phyloP scores from a whole-genome alignment of 2,329 filamentous ascomycete genomes.

The Penicillium sp. region DNA sequence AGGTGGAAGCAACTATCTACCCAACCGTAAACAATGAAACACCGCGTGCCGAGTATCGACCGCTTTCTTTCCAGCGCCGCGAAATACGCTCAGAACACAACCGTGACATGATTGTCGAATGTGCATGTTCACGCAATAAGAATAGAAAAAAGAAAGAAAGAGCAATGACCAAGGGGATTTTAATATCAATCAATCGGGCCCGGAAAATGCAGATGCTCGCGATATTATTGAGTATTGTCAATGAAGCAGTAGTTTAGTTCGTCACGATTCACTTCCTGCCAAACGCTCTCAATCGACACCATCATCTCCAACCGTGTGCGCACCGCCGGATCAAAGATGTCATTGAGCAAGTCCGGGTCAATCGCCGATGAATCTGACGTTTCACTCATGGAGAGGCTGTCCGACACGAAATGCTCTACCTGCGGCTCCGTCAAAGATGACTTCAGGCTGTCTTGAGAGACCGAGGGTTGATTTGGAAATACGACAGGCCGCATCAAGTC shows the following conservation, averaged over 20 bases:
- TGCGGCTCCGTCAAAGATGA: neutral
- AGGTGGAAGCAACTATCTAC: neutral
- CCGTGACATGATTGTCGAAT: neutral
- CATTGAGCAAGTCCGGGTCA: neutral
- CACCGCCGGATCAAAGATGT: neutral
- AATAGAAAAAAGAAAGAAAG: no score
- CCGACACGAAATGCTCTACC: neutral
- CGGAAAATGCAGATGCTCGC: neutral
- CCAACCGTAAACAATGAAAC: neutral
- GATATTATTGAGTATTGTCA: neutral
- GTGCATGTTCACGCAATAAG: conserved; percentile 1
- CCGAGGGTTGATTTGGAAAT: neutral
- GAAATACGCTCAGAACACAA: no score
- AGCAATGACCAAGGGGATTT: neutral
- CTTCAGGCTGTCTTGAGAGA: neutral
- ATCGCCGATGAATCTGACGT: neutral
- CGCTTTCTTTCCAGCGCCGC: neutral
- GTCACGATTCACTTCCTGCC: neutral
- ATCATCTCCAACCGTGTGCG: neutral
- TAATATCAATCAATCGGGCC: neutral
- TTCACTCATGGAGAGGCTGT: neutral
- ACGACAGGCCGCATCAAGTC: neutral
- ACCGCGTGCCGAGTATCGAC: neutral
- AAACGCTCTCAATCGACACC: neutral
- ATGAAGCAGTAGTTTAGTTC: no score